Percentiles rank a stretch among this genome's conserved stretches.
These are phyloP conservation scores for Phytophthora podocarpi DNA, from an alignment of 352 stramenopile genomes.

Conservation along the genomic window DNA sequence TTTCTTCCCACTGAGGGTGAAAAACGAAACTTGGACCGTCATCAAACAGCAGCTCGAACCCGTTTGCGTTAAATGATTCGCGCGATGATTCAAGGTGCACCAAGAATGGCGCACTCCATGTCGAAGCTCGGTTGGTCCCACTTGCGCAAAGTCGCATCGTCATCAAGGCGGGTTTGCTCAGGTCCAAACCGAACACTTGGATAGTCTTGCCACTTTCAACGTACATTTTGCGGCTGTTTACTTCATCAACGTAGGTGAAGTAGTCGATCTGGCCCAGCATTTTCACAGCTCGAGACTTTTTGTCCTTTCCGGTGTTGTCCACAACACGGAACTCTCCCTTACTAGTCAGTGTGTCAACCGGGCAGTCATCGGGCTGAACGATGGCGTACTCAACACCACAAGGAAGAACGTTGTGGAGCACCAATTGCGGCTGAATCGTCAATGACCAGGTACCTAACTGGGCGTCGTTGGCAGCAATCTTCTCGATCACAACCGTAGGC, in stretches of 20 bases:
- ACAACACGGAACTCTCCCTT: conserved; percentile 62
- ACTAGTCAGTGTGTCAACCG: conserved; percentile 53
- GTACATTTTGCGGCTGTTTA: conserved; percentile 76
- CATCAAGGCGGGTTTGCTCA: conserved; percentile 76
- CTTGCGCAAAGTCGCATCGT: conserved; percentile 73
- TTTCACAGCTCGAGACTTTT: conserved; percentile 51
- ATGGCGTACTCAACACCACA: conserved; percentile 86
- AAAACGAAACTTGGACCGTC: conserved; percentile 69
- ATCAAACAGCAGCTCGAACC: conserved; percentile 69
- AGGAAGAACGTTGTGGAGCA: conserved; percentile 83
- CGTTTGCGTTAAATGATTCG: conserved; percentile 51
- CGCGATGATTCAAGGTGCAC: conserved; percentile 60
- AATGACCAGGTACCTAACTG: conserved; percentile 72
- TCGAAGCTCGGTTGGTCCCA: conserved; percentile 46
- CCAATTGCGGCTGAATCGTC: conserved; percentile 81
- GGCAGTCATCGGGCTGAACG: conserved; percentile 80
- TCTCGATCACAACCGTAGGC: conserved; percentile 79
- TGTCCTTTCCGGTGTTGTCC: conserved; percentile 41
- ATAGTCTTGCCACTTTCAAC: conserved; percentile 83
- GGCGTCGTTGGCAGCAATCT: conserved; percentile 64
- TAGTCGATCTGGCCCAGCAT: conserved; percentile 63
- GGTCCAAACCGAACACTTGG: conserved; percentile 80
- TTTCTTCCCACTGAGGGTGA: conserved; percentile 68
- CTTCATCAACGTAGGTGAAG: conserved; percentile 76
- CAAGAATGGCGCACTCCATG: conserved; percentile 69